A percentile compares a stretch with the other conserved stretches of the same genome.
phyloP scores from a whole-genome alignment of 2,329 filamentous ascomycete genomes.

The Ophiostoma sp. region DNA sequence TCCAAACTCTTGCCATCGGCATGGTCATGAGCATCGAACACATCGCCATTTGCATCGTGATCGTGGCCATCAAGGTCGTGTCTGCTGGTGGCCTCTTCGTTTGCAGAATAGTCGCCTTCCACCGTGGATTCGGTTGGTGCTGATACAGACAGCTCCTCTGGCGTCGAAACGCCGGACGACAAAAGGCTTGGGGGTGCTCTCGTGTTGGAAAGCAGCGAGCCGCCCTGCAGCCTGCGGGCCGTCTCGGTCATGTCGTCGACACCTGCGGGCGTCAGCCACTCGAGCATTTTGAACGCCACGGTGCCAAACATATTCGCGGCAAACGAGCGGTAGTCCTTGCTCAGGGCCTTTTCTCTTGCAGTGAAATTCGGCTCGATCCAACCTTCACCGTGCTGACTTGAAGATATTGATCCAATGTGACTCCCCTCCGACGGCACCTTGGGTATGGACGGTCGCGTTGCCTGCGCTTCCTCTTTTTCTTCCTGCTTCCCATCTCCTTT shows the following conservation, averaged over 20 bases:
- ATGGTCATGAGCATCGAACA: not conserved
- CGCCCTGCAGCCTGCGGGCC: constrained; percentile 31
- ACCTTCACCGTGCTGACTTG: constrained; percentile 7
- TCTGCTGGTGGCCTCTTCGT: not conserved
- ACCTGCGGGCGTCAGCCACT: constrained; percentile 61
- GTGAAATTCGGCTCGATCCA: constrained; percentile 32
- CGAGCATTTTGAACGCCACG: constrained; percentile 62
- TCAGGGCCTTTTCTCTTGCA: constrained; percentile 44
- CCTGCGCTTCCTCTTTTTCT: not conserved
- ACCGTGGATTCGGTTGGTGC: constrained; percentile 10
- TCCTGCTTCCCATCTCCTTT: not conserved
- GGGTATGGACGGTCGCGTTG: not conserved
- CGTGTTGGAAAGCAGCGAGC: no score
- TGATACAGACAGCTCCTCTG: not conserved
- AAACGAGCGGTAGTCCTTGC: constrained; percentile 56
- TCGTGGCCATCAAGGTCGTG: not conserved
- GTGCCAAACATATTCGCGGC: constrained; percentile 61
- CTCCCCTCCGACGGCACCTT: not conserved
- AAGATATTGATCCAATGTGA: not conserved
- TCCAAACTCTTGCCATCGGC: not conserved
- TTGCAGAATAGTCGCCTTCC: not conserved
- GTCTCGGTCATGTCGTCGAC: constrained; percentile 46
- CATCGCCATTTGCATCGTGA: not conserved
- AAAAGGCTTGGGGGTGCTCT: not conserved
- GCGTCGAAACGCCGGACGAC: not conserved